Evolutionary conservation across 139 green algal species (phyloP), one percentile per base, ranked within the genome.

Genomic region (Auxenochlorella protothecoides): DNA sequence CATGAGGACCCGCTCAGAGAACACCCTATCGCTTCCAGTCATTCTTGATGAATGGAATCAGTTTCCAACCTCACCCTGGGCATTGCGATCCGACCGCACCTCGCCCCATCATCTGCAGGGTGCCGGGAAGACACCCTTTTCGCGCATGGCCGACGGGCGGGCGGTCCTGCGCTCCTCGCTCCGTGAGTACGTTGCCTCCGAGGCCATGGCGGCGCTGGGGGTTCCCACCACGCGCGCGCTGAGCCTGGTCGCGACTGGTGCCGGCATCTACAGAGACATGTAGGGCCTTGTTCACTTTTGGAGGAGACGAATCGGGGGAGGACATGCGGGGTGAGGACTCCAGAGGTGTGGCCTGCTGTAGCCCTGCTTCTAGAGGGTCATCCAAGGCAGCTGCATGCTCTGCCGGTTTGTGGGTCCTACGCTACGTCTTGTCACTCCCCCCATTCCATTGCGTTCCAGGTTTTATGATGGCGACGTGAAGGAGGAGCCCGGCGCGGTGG

Each of bases 161-260:
- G 94, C 94, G 7, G 94, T 98, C 62, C 82, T 98, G 77, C 78
- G 93, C 53, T 93, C 82, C 59, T 87, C 70, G 72, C 62, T 98
- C 3, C 71, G 92, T 2, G 92, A 97, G 84, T 98, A 86, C 62
- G 76, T 98, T 3, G 84, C 75, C 14, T 90, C 77, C 54, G 93
- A 98, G 85, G 94, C 94, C 3, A 90, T 98, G 86, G 68, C 82
- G 55, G 76, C 81, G 4, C 76, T 96, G n/a, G 86, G 89, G 6
- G 81, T 98, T 12, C 92, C 92, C 57, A 98, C 94, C 55, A 98
- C 92, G 2, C 84, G 93, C 7, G 92, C 94, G 3, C 80, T 97
- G 15, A 83, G 74, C 57, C 75, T 97, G 15, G 88, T 97, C 16
- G 79, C 67, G 53, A 97, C 93, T 2, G 92, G 92, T 11, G 84